Percentiles rank a stretch among this genome's conserved stretches.
These are phyloP conservation scores for Boletus fagicola DNA, from an alignment of 768 basidiomycete species.

Conservation along the genomic window DNA sequence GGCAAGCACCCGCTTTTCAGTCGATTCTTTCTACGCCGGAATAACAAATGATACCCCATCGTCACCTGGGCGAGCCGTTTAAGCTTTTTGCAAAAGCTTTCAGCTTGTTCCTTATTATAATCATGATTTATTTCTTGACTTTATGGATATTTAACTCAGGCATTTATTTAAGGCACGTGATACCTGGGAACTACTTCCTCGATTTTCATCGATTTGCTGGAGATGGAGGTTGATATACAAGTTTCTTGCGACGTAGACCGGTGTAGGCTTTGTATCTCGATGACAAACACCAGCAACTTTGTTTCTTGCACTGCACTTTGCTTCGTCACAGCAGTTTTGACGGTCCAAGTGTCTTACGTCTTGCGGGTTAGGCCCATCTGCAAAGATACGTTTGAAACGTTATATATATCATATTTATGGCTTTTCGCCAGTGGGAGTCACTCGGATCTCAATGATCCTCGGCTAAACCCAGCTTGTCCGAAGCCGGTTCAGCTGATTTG, in stretches of 20 bases:
- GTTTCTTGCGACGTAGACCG: background rate
- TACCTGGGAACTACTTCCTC: conserved; percentile 4
- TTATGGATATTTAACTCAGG: conserved; percentile 25
- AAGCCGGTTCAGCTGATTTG: no score
- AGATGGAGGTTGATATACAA: conserved; percentile 3
- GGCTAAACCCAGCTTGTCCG: no score
- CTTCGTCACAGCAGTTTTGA: background rate
- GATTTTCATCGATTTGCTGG: conserved; percentile 8
- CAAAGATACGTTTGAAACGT: no score
- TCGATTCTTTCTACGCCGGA: conserved; percentile 33
- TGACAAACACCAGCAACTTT: background rate
- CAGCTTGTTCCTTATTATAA: background rate
- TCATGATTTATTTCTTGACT: background rate
- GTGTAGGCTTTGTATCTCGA: conserved; percentile 4
- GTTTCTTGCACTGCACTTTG: conserved; percentile 1
- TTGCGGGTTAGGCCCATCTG: no score
- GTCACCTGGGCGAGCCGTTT: conserved; percentile 19
- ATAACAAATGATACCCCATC: conserved; percentile 9
- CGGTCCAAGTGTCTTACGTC: no score
- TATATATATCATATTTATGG: no score
- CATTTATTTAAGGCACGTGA: background rate
- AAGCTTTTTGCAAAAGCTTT: conserved; percentile 7
- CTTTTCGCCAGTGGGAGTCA: no score
- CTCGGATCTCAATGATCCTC: no score
- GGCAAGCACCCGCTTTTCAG: conserved; percentile 19